A percentile compares a stretch with the other conserved stretches of the same genome.
Conservation (phyloP, 441 rosid species). For the Brassica balearica region DNA sequence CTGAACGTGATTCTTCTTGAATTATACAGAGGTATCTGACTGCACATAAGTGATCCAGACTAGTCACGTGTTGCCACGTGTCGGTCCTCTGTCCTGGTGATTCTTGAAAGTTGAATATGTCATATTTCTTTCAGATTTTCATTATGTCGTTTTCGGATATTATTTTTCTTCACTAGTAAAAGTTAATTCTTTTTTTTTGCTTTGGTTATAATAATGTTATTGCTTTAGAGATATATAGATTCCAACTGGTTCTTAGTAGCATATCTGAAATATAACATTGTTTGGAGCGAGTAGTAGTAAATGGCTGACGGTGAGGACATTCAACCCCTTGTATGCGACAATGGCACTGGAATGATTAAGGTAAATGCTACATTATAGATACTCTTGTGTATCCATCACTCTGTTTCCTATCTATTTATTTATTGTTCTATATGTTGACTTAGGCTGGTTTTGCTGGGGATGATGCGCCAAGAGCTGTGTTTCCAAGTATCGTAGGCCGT, state of each 20-base stretch:
- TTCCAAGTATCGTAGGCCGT: constrained; percentile 78
- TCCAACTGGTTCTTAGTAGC: not conserved
- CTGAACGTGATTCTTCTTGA: constrained; percentile 28
- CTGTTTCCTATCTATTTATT: not conserved
- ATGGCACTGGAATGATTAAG: constrained; percentile 71
- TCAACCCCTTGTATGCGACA: constrained; percentile 67
- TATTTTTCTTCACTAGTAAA: too few relatives aligned
- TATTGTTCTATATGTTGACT: not conserved
- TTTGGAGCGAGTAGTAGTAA: not conserved
- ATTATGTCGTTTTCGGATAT: constrained; percentile 8
- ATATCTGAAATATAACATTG: not conserved
- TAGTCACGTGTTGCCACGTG: too few relatives aligned
- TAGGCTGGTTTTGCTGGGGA: constrained; percentile 87
- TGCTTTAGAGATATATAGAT: too few relatives aligned
- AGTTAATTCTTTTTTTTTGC: too few relatives aligned
- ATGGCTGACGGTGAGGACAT: constrained; percentile 64
- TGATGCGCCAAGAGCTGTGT: constrained; percentile 85
- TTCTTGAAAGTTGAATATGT: constrained; percentile 21
- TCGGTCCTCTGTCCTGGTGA: not conserved
- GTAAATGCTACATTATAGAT: constrained; percentile 20
- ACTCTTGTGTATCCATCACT: not conserved
- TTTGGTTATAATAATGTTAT: too few relatives aligned
- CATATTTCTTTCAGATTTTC: constrained; percentile 7
- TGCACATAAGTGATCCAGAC: too few relatives aligned
- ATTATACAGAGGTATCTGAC: too few relatives aligned